Percentiles rank a stretch among this genome's conserved stretches.
Conservation (phyloP, 208 protist species). For the Wallacemonas sp. region DNA sequence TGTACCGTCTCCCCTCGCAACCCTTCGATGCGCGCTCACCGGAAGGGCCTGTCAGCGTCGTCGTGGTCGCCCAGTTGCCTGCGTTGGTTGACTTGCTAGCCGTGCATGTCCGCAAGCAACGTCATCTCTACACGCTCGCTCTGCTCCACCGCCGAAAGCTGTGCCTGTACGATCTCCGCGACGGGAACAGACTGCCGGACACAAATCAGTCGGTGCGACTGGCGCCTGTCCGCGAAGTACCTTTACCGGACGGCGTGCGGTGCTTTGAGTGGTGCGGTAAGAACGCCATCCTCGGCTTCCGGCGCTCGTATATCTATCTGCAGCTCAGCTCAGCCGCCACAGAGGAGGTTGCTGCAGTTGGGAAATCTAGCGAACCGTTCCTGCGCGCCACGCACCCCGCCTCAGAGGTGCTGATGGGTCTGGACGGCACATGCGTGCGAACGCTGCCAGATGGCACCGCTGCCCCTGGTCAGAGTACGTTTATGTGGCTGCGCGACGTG, state of each 20-base stretch:
- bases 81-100: not conserved
- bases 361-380: slow-evolving; percentile 16
- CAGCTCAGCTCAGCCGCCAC: slow-evolving; percentile 12
- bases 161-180: slow-evolving; percentile 46
- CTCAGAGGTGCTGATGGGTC: slow-evolving; percentile 53
- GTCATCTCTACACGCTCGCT: slow-evolving; percentile 37
- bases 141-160: slow-evolving; percentile 55
- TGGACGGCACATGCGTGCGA: slow-evolving; percentile 36
- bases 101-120: slow-evolving; percentile 41
- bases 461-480: slow-evolving; percentile 32
- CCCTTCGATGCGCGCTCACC: too few relatives aligned
- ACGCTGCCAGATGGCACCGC: slow-evolving; percentile 59
- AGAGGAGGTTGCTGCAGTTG: slow-evolving; percentile 17
- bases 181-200: slow-evolving; percentile 1
- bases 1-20: slow-evolving; percentile 33
- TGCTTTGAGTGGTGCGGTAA: slow-evolving; percentile 52
- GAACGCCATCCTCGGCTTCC: slow-evolving; percentile 50
- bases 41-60: too few relatives aligned
- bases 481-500: slow-evolving; percentile 4
- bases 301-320: slow-evolving; percentile 40
- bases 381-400: slow-evolving; percentile 60
- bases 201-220: slow-evolving; percentile 7
- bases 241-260: slow-evolving; percentile 45
- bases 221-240: slow-evolving; percentile 20
- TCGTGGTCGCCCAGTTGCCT: not conserved